Percentiles rank a stretch among this genome's conserved stretches.
Evolutionary conservation across 139 green algal genomes (phyloP).

Genomic region (Eudorina sp.): DNA sequence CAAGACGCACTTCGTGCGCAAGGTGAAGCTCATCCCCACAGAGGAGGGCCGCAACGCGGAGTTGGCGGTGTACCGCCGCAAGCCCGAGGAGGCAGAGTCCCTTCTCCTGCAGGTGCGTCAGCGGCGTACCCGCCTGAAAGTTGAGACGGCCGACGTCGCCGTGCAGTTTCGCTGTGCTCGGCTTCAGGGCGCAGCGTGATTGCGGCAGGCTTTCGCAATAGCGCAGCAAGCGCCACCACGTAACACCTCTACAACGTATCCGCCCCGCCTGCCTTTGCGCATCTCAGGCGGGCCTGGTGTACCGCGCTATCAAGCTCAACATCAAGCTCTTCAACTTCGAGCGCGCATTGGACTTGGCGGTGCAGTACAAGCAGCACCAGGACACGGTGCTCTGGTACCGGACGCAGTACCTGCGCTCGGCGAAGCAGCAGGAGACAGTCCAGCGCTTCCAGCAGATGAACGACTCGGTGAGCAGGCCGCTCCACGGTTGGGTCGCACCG

Average conservation of each 20-base stretch:
- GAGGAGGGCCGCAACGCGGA: slow-evolving; percentile 80
- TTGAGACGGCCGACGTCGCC: too few species aligned
- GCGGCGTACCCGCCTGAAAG: too few species aligned
- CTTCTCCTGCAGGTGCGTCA: slow-evolving; percentile 79
- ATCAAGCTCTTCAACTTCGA: slow-evolving; percentile 78
- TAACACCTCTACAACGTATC: not conserved
- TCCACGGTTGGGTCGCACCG: not conserved
- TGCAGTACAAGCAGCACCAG: slow-evolving; percentile 79
- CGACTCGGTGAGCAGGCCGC: slow-evolving; percentile 40
- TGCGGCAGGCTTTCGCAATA: too few species aligned
- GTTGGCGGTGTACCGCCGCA: slow-evolving; percentile 77
- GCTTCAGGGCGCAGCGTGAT: too few species aligned
- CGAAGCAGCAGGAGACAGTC: slow-evolving; percentile 62
- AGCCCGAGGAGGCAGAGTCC: slow-evolving; percentile 76
- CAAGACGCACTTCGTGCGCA: slow-evolving; percentile 73
- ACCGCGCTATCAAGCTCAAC: slow-evolving; percentile 87
- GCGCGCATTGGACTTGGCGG: slow-evolving; percentile 79
- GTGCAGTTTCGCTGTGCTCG: too few species aligned
- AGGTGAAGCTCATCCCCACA: slow-evolving; percentile 75
- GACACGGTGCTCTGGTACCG: slow-evolving; percentile 82
- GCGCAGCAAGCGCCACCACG: too few species aligned
- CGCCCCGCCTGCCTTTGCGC: too few species aligned
- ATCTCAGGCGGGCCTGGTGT: slow-evolving; percentile 76
- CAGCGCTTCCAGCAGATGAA: slow-evolving; percentile 61
- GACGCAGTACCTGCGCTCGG: slow-evolving; percentile 47